phyloP scores from a whole-genome alignment of 2,329 filamentous ascomycete genomes.

The Verticillium tricorpus region DNA sequence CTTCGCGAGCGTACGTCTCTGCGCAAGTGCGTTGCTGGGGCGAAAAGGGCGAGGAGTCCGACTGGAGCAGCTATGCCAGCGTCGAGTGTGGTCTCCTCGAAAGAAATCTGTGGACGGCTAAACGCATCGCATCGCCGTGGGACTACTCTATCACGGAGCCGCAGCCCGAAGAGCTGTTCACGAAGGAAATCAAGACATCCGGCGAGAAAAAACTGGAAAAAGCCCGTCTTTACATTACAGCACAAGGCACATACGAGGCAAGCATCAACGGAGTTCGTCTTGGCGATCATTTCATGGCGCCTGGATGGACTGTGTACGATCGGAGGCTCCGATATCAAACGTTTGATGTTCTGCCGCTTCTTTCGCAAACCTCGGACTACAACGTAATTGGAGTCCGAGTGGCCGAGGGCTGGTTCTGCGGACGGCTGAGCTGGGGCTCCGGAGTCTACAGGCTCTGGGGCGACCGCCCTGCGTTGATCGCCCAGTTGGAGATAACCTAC shows the following conservation, averaged over 20 bases:
- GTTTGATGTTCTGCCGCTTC: slow-evolving; percentile 40
- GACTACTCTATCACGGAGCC: neutral
- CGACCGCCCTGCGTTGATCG: neutral
- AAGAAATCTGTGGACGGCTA: neutral
- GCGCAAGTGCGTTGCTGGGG: neutral
- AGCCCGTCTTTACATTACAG: slow-evolving; percentile 42
- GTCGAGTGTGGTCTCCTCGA: neutral
- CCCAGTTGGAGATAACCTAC: slow-evolving; percentile 1
- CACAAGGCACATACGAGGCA: slow-evolving; percentile 39
- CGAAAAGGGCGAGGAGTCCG: neutral
- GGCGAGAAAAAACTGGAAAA: neutral
- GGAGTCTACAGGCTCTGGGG: slow-evolving; percentile 20
- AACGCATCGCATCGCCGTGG: neutral
- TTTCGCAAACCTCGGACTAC: slow-evolving; percentile 25
- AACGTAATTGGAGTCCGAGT: slow-evolving; percentile 34
- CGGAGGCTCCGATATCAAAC: slow-evolving; percentile 46
- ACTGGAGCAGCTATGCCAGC: neutral
- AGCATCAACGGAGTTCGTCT: slow-evolving; percentile 41
- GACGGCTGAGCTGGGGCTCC: slow-evolving; percentile 18
- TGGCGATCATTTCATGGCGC: slow-evolving; percentile 36
- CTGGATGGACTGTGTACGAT: slow-evolving; percentile 48
- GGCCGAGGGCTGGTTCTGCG: slow-evolving; percentile 39
- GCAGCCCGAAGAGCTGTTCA: slow-evolving; percentile 15
- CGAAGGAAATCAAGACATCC: slow-evolving; percentile 24
- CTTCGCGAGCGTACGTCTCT: neutral